Conservation (phyloP, 2,329 filamentous ascomycete species). For the Pezicula carpinea region DNA sequence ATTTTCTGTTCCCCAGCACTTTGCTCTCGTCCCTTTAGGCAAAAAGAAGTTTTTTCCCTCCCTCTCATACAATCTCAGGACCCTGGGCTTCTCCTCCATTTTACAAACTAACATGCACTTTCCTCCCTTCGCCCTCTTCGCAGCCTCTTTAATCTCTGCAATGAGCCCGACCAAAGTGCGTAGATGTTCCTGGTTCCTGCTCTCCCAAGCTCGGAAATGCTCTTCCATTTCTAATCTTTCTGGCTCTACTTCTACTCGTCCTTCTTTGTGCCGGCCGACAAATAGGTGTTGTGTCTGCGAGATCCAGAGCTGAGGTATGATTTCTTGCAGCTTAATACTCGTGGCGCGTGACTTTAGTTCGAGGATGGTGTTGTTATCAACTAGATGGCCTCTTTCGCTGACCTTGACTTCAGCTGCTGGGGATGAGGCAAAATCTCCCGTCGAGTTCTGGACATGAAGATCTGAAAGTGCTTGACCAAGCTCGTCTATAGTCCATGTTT, state of each 20-base stretch:
- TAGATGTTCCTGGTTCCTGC: constrained; percentile 4
- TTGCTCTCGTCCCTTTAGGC: constrained; percentile 2
- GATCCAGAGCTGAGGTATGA: constrained; percentile 22
- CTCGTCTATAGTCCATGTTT: too few species aligned
- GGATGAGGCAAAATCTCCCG: neutral
- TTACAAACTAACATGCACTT: constrained; percentile 9
- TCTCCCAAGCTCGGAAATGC: constrained; percentile 9
- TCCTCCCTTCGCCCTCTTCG: constrained; percentile 8
- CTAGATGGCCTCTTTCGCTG: constrained; percentile 8
- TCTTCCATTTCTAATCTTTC: constrained; percentile 4
- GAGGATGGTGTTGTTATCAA: constrained; percentile 9
- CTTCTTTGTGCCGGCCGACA: constrained; percentile 13
- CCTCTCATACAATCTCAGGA: constrained; percentile 3
- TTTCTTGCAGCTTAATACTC: neutral
- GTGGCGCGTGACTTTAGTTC: constrained; percentile 18
- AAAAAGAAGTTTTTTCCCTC: constrained; percentile 2
- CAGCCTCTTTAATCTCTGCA: constrained; percentile 10
- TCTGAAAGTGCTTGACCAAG: neutral
- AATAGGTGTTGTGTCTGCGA: constrained; percentile 18
- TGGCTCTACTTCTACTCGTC: constrained; percentile 8
- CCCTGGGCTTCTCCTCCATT: neutral
- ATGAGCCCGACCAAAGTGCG: constrained; percentile 12
- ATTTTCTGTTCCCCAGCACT: constrained; percentile 1
- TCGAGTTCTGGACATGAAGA: neutral
- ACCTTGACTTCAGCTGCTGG: constrained; percentile 4